These are phyloP conservation scores for Cephaloascus fragrans DNA, from an alignment of 805 yeast species.

Conservation along the genomic window DNA sequence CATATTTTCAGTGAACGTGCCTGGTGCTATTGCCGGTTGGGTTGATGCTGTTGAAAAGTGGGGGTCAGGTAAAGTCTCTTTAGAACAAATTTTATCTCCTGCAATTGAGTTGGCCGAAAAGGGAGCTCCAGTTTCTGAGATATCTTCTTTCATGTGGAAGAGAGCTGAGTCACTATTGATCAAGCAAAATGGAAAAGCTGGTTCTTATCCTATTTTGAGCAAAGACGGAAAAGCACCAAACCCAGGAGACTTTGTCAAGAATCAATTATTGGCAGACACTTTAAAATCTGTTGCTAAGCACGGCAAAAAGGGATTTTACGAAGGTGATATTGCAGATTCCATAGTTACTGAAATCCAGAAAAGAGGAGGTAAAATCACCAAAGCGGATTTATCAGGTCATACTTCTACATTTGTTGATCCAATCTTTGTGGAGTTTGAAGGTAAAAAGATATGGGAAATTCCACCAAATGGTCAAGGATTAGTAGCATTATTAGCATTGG, in stretches of 20 bases:
- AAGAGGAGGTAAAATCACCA: conserved; percentile 46
- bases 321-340: conserved; percentile 59
- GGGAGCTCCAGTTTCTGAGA: conserved; percentile 56
- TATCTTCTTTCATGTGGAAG: conserved; percentile 31
- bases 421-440: conserved; percentile 40
- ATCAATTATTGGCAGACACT: conserved; percentile 42
- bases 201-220: conserved; percentile 8
- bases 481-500: conserved; percentile 64
- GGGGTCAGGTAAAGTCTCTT: conserved; percentile 61
- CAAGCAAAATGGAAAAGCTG: conserved; percentile 17
- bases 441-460: conserved; percentile 61
- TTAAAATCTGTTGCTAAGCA: conserved; percentile 38
- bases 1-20: conserved; percentile 57
- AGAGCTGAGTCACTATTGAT: conserved; percentile 24
- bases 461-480: conserved; percentile 83
- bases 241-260: conserved; percentile 49
- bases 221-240: conserved; percentile 25
- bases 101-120: conserved; percentile 61
- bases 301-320: conserved; percentile 62
- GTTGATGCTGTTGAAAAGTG: conserved; percentile 54
- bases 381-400: conserved; percentile 49
- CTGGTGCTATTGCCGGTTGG: conserved; percentile 81
- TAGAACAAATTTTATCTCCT: conserved; percentile 50
- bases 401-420: conserved; percentile 59
- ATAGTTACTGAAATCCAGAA: conserved; percentile 43